Percentiles rank a stretch among this genome's conserved stretches.
Evolutionary conservation across 805 yeast species (phyloP).

Genomic region (Yarrowia keelungensis): DNA sequence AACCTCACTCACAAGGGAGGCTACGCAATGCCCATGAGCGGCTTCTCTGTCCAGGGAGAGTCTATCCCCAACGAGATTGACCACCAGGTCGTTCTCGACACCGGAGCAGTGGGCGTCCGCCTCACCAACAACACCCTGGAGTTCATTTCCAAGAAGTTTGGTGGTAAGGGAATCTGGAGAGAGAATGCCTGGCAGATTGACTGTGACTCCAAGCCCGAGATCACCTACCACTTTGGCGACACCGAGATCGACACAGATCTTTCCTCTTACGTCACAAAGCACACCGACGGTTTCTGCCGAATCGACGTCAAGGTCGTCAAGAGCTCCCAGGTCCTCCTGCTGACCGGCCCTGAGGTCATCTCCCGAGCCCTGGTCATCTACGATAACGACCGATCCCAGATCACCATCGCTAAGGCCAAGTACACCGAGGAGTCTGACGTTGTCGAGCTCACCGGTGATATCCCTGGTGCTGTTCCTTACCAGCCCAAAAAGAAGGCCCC

Average conservation of each 20-base stretch:
- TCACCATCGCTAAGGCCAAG: background rate
- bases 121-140: background rate
- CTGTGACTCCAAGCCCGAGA: background rate
- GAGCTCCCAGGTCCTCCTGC: background rate
- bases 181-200: background rate
- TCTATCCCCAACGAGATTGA: background rate
- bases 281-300: too few relatives aligned
- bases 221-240: slow-evolving; percentile 5
- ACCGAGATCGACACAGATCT: background rate
- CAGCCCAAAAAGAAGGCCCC: background rate
- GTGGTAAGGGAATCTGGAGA: background rate
- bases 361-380: slow-evolving; percentile 1
- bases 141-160: background rate
- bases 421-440: background rate
- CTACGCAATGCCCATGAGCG: slow-evolving; percentile 5
- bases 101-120: background rate
- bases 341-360: background rate
- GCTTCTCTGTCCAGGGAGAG: background rate
- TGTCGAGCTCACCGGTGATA: slow-evolving; percentile 6
- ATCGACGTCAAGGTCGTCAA: background rate
- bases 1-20: background rate
- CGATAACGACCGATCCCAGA: slow-evolving; percentile 14
- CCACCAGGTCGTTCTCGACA: background rate
- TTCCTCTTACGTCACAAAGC: background rate
- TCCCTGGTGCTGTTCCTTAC: background rate